These are phyloP conservation scores for Russula foetens DNA, from an alignment of 768 basidiomycete genomes.

Conservation along the genomic window DNA sequence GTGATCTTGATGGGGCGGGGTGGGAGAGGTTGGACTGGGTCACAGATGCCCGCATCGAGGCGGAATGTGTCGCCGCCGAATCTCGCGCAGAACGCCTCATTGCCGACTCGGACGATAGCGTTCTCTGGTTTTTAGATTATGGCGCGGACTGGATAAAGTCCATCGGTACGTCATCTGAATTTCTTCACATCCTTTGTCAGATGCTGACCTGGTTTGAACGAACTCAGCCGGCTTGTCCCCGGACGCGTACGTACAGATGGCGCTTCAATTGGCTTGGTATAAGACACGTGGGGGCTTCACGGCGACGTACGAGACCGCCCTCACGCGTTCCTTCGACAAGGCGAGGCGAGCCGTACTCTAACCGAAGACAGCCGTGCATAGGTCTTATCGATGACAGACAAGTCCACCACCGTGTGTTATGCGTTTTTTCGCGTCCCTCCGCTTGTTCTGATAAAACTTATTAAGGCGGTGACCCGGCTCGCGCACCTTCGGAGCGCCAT, in stretches of 20 bases:
- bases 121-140: conserved; percentile 75
- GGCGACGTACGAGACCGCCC: conserved; percentile 88
- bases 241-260: conserved; percentile 89
- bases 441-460: background rate
- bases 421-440: background rate
- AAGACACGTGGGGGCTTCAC: conserved; percentile 66
- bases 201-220: background rate
- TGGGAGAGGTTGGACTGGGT: conserved; percentile 74
- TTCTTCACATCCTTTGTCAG: background rate
- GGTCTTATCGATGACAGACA: conserved; percentile 69
- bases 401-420: conserved; percentile 37
- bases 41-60: conserved; percentile 47
- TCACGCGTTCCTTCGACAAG: conserved; percentile 78
- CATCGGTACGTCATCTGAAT: conserved; percentile 42
- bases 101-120: conserved; percentile 74
- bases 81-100: conserved; percentile 50
- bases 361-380: conserved; percentile 67
- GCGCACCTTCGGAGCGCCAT: conserved; percentile 58
- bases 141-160: conserved; percentile 84
- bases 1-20: conserved; percentile 19
- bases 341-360: conserved; percentile 79
- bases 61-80: conserved; percentile 52
- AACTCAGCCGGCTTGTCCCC: conserved; percentile 47
- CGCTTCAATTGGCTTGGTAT: conserved; percentile 87
- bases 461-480: conserved; percentile 29